Evolutionary conservation across 805 yeast species (phyloP).

Genomic region (Ogataea philodendri): DNA sequence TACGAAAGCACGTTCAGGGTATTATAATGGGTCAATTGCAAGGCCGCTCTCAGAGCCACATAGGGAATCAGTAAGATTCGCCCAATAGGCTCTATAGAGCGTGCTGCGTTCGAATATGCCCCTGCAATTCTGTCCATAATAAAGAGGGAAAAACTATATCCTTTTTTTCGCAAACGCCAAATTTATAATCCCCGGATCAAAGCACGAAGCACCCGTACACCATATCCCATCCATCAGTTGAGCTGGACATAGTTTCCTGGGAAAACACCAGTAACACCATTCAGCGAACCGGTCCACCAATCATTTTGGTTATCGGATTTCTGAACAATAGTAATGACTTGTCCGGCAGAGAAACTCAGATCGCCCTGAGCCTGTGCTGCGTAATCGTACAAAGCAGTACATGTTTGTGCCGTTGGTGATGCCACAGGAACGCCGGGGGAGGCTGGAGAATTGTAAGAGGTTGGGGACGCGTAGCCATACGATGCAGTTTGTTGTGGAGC

Average conservation of each 20-base stretch:
- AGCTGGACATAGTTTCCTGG: conserved; percentile 95
- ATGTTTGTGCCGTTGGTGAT: conserved; percentile 43
- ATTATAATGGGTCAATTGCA: conserved; percentile 24
- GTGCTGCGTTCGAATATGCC: conserved; percentile 2
- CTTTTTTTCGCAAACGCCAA: conserved; percentile 9
- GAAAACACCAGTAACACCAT: conserved; percentile 87
- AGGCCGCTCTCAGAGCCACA: conserved; percentile 18
- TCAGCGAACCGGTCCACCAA: conserved; percentile 95
- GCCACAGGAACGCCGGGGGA: conserved; percentile 18
- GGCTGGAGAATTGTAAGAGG: conserved; percentile 34
- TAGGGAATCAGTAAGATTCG: conserved; percentile 26
- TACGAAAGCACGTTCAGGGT: conserved; percentile 19
- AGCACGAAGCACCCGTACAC: conserved; percentile 3
- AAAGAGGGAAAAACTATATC: conserved; percentile 12
- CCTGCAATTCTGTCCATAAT: conserved; percentile 12
- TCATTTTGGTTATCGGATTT: conserved; percentile 84
- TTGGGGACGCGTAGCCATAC: conserved; percentile 24
- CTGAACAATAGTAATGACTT: conserved; percentile 76
- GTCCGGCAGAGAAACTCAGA: conserved; percentile 82
- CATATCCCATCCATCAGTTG: conserved; percentile 40
- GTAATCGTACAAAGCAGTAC: conserved; percentile 90
- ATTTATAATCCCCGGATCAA: conserved; percentile 1
- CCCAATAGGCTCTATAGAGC: conserved; percentile 23
- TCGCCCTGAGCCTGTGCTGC: conserved; percentile 94
- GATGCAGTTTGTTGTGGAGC: conserved; percentile 26